Evolutionary conservation across 164 flowering plant species (phyloP), one percentile per base, ranked within the genome.

Genomic region (Stephania yunnanensis): DNA sequence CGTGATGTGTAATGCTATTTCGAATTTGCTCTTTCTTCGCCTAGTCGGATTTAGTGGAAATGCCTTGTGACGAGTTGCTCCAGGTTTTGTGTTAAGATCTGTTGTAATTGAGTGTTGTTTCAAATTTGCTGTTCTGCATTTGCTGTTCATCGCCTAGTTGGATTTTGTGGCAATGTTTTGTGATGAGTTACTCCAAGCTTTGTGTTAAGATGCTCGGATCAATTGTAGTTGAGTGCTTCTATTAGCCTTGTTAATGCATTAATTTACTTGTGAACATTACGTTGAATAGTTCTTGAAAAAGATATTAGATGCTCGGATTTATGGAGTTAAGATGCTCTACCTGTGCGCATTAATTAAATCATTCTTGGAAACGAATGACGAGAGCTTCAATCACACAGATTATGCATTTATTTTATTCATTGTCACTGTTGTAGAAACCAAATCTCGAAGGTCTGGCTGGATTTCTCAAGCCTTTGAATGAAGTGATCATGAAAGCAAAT

Each of bases 391-490:
- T 63, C 63, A 50, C 48, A 50, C 45, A 44, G 58, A 25, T 50
- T 6, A 30, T 7, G 15, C 5, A 30, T 71, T 61, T 76, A 50
- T 66, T 68, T 45, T 25, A 52, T 50, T 73, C 44, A 11, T 73
- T 46, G 55, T 74, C 29, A 67, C 36, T 65, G 81, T 44, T 87
- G 81, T 94, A 96, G 98, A 96, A 94, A 80, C 99, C 99, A 48
- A 91, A 92, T 73, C 69, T 80, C 72, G 84, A 81, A 3, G 91
- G 91, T 9, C 69, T 94, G 79, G 87, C 80, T 67, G 92, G 88
- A 75, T 94, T 96, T 83, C 93, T 96, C 73, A 88, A 87, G 79
- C 99, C 99, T 42, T 78, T 96, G 82, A 91, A 94, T 85, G 97
- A 91, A 77, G 93, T 84, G 71, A 87, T 92, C n/a, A 76, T 76